Percentiles rank a stretch among this genome's conserved stretches.
Evolutionary conservation across 2,329 filamentous ascomycete species (phyloP).

Genomic region (Aspergillus bombycis): DNA sequence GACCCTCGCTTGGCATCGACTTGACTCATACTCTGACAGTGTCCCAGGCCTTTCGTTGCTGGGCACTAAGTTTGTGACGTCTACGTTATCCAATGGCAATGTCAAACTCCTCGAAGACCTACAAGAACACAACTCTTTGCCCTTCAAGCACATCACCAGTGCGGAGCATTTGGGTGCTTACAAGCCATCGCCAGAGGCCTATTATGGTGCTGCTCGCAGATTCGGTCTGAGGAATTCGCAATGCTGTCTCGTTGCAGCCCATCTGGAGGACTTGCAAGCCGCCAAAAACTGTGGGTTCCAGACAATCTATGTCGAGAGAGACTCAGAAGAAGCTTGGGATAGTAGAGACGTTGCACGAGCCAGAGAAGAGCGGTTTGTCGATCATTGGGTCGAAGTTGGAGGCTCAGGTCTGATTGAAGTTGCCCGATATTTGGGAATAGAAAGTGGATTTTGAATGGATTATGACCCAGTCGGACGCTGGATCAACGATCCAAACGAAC

Average conservation of each 20-base stretch:
- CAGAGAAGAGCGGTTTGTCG: constrained; percentile 62
- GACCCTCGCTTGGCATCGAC: constrained; percentile 70
- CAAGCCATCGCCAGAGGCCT: constrained; percentile 69
- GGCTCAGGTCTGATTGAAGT: constrained; percentile 23
- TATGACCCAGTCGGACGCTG: background rate
- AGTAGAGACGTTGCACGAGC: constrained; percentile 53
- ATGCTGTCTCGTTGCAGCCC: constrained; percentile 71
- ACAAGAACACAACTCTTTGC: constrained; percentile 37
- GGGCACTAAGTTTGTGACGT: constrained; percentile 58
- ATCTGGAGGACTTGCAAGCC: background rate
- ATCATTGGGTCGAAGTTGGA: constrained; percentile 36
- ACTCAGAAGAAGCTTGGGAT: constrained; percentile 11
- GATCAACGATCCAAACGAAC: background rate
- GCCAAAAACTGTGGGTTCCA: background rate
- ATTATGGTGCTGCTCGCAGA: constrained; percentile 65
- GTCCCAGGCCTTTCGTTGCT: constrained; percentile 59
- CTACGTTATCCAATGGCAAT: constrained; percentile 75
- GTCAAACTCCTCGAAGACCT: constrained; percentile 65
- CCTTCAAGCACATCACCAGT: constrained; percentile 58
- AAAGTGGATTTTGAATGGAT: background rate
- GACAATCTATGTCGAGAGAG: background rate
- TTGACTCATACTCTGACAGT: constrained; percentile 68
- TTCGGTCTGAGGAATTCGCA: constrained; percentile 60
- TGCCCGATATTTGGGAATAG: constrained; percentile 20
- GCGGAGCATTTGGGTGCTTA: constrained; percentile 72